A percentile compares a stretch with the other conserved stretches of the same genome.
These are phyloP conservation scores for Colletotrichum sp. DNA, from an alignment of 2,329 filamentous ascomycete genomes.

Conservation along the genomic window DNA sequence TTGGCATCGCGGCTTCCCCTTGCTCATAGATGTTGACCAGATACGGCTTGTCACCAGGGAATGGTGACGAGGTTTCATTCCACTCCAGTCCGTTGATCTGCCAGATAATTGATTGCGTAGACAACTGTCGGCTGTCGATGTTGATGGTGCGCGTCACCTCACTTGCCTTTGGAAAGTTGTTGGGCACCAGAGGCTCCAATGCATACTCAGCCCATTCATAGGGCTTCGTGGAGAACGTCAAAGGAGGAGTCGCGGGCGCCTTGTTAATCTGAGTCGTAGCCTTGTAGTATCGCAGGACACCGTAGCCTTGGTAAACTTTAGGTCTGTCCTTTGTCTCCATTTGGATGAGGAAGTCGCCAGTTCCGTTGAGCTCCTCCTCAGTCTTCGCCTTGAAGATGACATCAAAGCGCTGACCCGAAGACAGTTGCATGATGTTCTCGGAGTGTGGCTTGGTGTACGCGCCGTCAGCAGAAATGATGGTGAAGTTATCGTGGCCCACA, in stretches of 20 bases:
- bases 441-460: constrained; percentile 54
- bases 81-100: constrained; percentile 48
- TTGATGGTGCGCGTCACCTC: constrained; percentile 56
- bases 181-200: constrained; percentile 38
- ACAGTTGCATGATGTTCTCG: constrained; percentile 58
- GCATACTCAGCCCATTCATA: constrained; percentile 51
- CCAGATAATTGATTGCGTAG: neutral
- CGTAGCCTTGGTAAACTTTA: constrained; percentile 49
- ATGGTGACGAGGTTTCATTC: constrained; percentile 36
- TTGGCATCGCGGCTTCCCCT: constrained; percentile 48
- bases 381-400: constrained; percentile 60
- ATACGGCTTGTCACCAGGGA: constrained; percentile 40
- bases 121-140: constrained; percentile 36
- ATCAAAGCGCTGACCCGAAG: constrained; percentile 65
- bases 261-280: constrained; percentile 2
- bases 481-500: constrained; percentile 59
- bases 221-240: constrained; percentile 38
- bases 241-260: constrained; percentile 17
- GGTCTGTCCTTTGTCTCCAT: constrained; percentile 57
- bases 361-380: constrained; percentile 40
- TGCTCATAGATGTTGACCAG: constrained; percentile 57
- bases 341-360: constrained; percentile 49
- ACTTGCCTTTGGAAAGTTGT: constrained; percentile 41
- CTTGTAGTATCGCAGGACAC: constrained; percentile 47
- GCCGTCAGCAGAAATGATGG: constrained; percentile 66